phyloP scores from a whole-genome alignment of 495 filamentous ascomycete species.

The Penicillium diatomitis region DNA sequence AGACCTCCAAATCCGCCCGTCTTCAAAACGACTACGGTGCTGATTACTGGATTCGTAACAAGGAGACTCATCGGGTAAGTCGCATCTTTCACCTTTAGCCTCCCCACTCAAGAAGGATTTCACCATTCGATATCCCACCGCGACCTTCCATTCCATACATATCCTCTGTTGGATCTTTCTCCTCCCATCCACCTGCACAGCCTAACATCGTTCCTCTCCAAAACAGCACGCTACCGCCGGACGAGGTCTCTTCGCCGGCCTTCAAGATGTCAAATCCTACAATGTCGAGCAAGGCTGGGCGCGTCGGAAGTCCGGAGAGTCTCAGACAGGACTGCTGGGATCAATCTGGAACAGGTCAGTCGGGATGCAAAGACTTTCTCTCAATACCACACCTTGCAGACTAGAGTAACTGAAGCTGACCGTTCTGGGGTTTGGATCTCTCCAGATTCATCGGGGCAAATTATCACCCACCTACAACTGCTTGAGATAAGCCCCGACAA shows the following conservation, averaged over 20 bases:
- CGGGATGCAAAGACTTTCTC: conserved; percentile 2
- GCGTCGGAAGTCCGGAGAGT: conserved; percentile 10
- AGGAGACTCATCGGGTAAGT: conserved; percentile 18
- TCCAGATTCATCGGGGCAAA: conserved; percentile 9
- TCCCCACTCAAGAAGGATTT: background rate
- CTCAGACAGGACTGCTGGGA: conserved; percentile 8
- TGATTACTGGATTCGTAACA: conserved; percentile 29
- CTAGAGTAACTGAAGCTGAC: background rate
- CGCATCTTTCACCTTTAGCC: background rate
- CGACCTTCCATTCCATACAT: too few species aligned
- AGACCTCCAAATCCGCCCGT: conserved; percentile 12
- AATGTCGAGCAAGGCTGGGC: conserved; percentile 38
- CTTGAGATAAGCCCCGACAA: background rate
- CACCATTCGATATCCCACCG: too few species aligned
- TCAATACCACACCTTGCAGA: too few species aligned
- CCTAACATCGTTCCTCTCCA: too few species aligned
- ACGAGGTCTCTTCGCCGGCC: conserved; percentile 37
- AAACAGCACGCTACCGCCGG: conserved; percentile 27
- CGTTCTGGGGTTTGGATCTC: background rate
- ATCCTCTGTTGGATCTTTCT: too few species aligned
- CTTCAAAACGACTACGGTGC: conserved; percentile 34
- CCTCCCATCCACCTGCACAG: too few species aligned
- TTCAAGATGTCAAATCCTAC: conserved; percentile 37
- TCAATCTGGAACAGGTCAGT: conserved; percentile 13
- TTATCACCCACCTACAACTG: conserved; percentile 2